Evolutionary conservation across 73 alveolate species (phyloP).

Genomic region (Paramecium tetraurelia): DNA sequence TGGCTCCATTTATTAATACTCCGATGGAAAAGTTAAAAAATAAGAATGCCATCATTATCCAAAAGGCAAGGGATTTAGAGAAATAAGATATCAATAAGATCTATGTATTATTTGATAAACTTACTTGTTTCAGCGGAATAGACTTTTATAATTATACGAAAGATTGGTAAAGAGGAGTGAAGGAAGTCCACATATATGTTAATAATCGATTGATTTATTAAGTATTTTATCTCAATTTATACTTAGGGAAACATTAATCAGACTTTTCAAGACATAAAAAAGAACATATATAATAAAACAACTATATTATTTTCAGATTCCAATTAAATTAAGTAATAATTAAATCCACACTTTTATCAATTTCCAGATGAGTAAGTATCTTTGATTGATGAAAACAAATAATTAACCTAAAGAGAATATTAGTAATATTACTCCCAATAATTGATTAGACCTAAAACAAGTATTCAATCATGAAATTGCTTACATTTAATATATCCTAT

Average conservation of each 20-base stretch:
- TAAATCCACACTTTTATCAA: not conserved
- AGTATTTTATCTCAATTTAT: conserved; percentile 36
- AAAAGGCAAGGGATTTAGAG: not conserved
- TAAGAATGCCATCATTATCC: not conserved
- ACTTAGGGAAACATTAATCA: not conserved
- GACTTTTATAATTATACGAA: conserved; percentile 81
- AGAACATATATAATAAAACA: not conserved
- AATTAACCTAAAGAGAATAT: not conserved
- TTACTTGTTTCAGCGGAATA: conserved; percentile 64
- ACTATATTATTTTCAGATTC: conserved; percentile 5
- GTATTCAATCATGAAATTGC: not conserved
- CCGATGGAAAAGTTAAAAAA: not conserved
- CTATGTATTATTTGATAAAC: conserved; percentile 67
- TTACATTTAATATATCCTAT: not conserved
- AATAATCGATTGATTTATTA: conserved; percentile 74
- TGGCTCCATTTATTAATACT: conserved; percentile 50
- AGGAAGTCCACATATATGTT: conserved; percentile 75
- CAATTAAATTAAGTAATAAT: not conserved
- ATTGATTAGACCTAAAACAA: not conserved
- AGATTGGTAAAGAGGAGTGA: conserved; percentile 80
- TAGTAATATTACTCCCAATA: not conserved
- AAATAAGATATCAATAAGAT: conserved; percentile 62
- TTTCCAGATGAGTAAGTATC: not conserved
- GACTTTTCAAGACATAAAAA: not conserved
- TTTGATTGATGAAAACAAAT: not conserved